Conservation (phyloP, 495 filamentous ascomycete genomes). For the Penicillium macrosclerotiorum region DNA sequence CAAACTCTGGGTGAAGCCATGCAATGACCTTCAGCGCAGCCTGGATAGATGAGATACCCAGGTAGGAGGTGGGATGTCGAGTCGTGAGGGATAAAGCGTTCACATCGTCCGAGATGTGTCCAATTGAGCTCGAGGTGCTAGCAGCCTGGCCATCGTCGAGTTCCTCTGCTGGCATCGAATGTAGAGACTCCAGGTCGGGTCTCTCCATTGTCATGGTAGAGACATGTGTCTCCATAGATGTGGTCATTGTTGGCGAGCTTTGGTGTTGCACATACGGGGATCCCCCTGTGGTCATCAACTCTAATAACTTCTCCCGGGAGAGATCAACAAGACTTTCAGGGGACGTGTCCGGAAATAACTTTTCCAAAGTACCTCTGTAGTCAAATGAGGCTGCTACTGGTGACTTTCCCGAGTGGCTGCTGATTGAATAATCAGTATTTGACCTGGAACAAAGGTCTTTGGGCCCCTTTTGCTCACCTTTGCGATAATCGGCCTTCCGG, state of each 20-base stretch:
- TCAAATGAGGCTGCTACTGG: background rate
- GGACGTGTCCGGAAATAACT: conserved; percentile 17
- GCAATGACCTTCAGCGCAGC: conserved; percentile 43
- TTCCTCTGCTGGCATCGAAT: conserved; percentile 17
- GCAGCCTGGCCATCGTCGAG: conserved; percentile 3
- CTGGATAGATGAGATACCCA: conserved; percentile 64
- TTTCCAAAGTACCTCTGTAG: conserved; percentile 10
- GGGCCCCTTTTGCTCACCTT: conserved; percentile 8
- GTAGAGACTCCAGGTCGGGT: conserved; percentile 16
- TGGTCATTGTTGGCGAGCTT: conserved; percentile 5
- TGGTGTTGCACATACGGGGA: conserved; percentile 7
- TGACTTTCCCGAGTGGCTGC: conserved; percentile 9
- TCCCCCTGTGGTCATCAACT: conserved; percentile 8
- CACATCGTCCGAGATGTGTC: conserved; percentile 57
- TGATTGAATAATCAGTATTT: conserved; percentile 4
- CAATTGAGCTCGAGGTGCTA: conserved; percentile 6
- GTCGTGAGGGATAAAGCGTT: conserved; percentile 61
- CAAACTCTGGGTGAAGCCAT: conserved; percentile 47
- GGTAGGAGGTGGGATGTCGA: conserved; percentile 57
- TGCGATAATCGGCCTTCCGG: conserved; percentile 8
- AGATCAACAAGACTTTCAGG: conserved; percentile 17
- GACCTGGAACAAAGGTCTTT: background rate
- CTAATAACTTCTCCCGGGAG: conserved; percentile 15
- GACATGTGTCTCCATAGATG: conserved; percentile 8
- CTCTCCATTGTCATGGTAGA: conserved; percentile 12